Base-by-base conservation (phyloP, 164 flowering plant species). In the Paratinospora sagittata region DNA sequence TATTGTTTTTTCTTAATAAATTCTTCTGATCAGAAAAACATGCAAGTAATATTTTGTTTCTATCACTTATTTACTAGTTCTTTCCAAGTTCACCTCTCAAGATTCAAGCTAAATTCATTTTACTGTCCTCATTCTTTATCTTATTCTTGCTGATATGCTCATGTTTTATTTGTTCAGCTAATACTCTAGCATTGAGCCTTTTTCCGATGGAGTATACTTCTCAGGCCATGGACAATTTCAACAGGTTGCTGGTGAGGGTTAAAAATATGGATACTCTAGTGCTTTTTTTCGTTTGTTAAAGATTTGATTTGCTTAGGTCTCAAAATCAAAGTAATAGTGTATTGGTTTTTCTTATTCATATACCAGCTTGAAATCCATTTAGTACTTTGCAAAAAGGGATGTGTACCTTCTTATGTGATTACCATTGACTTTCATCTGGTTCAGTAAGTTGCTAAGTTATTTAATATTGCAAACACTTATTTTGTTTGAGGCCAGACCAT, bases 161-260 rank as follows among this genome's bases (percentile, higher is more conserved):
- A 23, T 73, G 13, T 68, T 76, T 72, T 74, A n/a, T 76, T 23
- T 52, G 57, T 2, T 76, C 80, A 85, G 92, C 74, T 66, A 75
- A 74, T 70, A 77, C 37, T 24, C 66, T 79, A 33, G 63, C 74
- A 73, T 81, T 84, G 37, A 73, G 72, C 43, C 74, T 82, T 65
- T 69, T 82, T 45, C 83, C 82, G 49, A 37, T 88, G 82, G 84
- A 84, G 71, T 81, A 83, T 72, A 70, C 75, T 61, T 83, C 80
- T 78, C 87, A 84, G 66, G 74, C 79, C 70, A 55, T 72, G 64
- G 76, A 82, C 65, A 88, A 84, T 77, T 84, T 93, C 79, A 83
- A 85, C 52, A 83, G 89, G 81, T 76, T 91, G 76, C 58, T 90
- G 97, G 98, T 93, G 88, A 81, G 92, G 47, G 67, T 65, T 27